These are phyloP conservation scores for Boletus fagicola DNA, from an alignment of 768 basidiomycete species.

Conservation along the genomic window DNA sequence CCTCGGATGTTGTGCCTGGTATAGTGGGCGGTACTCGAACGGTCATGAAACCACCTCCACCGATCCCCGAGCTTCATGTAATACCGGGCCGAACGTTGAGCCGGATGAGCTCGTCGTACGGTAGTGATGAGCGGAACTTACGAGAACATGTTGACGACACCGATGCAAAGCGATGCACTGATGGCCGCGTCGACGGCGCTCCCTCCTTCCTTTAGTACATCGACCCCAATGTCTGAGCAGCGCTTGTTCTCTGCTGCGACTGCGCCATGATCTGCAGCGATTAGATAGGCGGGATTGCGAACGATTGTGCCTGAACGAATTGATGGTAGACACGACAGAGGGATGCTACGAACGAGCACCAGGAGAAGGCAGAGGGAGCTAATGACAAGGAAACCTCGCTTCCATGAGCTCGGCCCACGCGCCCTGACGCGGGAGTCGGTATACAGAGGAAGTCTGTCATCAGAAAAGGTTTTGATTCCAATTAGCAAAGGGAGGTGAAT, in stretches of 20 bases:
- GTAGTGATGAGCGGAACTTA: conserved; percentile 36
- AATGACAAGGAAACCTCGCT: conserved; percentile 8
- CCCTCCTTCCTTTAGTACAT: conserved; percentile 75
- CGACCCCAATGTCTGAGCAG: conserved; percentile 84
- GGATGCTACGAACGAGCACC: conserved; percentile 2
- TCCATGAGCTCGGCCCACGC: conserved; percentile 11
- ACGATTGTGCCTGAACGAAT: background rate
- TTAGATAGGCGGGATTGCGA: conserved; percentile 57
- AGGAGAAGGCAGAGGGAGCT: conserved; percentile 15
- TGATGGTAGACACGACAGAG: background rate
- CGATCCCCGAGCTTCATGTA: conserved; percentile 65
- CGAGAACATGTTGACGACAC: conserved; percentile 91
- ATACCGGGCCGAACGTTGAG: conserved; percentile 1
- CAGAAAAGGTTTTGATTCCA: background rate
- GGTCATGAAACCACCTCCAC: conserved; percentile 87
- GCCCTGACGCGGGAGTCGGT: background rate
- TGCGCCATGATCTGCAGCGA: conserved; percentile 70
- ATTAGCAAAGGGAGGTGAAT: background rate
- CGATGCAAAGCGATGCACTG: conserved; percentile 72
- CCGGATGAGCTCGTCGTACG: background rate
- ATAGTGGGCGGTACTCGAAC: conserved; percentile 67
- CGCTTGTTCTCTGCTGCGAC: conserved; percentile 86
- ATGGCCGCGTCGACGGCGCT: conserved; percentile 91
- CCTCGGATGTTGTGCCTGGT: conserved; percentile 48
- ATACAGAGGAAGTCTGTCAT: conserved; percentile 23